phyloP scores from a whole-genome alignment of 441 rosid species.

The Erysimum pusillum region DNA sequence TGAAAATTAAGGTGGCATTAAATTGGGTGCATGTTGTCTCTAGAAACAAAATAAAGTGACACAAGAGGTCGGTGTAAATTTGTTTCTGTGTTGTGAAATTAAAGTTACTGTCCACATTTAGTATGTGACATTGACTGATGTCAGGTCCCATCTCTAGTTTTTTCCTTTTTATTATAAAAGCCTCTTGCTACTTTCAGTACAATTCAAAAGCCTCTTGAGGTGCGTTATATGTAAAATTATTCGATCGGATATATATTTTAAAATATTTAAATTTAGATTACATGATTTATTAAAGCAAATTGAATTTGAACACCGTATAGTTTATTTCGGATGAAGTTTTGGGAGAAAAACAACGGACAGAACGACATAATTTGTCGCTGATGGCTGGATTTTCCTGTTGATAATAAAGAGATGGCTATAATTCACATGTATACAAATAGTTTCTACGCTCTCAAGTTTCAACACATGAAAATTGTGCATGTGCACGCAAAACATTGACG shows the following conservation, averaged over 20 bases:
- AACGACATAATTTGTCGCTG: slow-evolving; percentile 17
- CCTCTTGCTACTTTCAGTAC: slow-evolving; percentile 34
- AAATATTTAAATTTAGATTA: no score
- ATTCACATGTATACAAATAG: background rate
- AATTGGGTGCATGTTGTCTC: slow-evolving; percentile 21
- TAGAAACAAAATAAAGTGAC: slow-evolving; percentile 24
- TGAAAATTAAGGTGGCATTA: slow-evolving; percentile 23
- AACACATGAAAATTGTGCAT: slow-evolving; percentile 39
- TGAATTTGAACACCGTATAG: background rate
- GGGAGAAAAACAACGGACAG: background rate
- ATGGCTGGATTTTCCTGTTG: slow-evolving; percentile 13
- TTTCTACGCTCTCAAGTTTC: background rate
- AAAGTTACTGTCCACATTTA: slow-evolving; percentile 44
- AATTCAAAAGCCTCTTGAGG: slow-evolving; percentile 5
- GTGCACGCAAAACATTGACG: slow-evolving; percentile 41
- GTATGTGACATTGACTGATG: slow-evolving; percentile 41
- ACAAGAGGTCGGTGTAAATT: slow-evolving; percentile 38
- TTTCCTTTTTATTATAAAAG: slow-evolving; percentile 18
- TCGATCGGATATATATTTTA: no score
- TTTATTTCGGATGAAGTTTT: slow-evolving; percentile 6
- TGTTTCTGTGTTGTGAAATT: slow-evolving; percentile 30
- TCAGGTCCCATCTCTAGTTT: slow-evolving; percentile 44
- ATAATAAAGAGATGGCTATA: slow-evolving; percentile 8
- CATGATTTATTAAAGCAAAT: background rate
- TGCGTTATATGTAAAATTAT: background rate